These are phyloP conservation scores for Vitis cinerea DNA, from an alignment of 164 flowering plant species.

Conservation along the genomic window DNA sequence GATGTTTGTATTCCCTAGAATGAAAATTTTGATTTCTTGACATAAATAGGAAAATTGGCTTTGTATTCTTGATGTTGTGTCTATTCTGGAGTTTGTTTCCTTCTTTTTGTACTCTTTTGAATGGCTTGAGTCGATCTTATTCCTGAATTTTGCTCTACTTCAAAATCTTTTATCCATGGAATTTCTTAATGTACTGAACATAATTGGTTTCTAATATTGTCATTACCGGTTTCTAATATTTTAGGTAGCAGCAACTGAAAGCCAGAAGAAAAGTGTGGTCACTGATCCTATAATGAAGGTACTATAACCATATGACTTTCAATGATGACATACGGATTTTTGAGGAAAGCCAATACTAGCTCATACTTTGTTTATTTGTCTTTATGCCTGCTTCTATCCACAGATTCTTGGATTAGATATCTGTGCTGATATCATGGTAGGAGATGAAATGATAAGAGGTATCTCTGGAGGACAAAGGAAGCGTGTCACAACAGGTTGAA, in stretches of 20 bases:
- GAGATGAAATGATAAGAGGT: slow-evolving; percentile 44
- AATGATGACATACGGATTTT: background rate
- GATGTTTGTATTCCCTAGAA: too few species aligned
- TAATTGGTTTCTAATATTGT: background rate
- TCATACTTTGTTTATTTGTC: background rate
- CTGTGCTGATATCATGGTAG: slow-evolving; percentile 44
- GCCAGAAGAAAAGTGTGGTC: slow-evolving; percentile 32
- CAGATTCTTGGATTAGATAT: slow-evolving; percentile 45
- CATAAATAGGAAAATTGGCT: too few species aligned
- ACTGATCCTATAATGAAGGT: slow-evolving; percentile 45
- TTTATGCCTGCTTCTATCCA: background rate
- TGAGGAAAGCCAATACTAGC: background rate
- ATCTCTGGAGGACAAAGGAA: slow-evolving; percentile 50
- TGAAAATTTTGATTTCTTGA: too few species aligned
- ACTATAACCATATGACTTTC: background rate
- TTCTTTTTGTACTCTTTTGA: too few species aligned
- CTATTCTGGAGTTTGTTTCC: too few species aligned
- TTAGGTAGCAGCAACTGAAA: slow-evolving; percentile 40
- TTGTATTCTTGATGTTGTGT: too few species aligned
- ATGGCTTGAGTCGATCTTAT: too few species aligned
- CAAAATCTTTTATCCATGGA: background rate
- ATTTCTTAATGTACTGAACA: too few species aligned
- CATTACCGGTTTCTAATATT: background rate
- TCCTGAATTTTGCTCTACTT: too few species aligned
- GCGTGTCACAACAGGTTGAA: slow-evolving; percentile 39